Percentiles rank a stretch among this genome's conserved stretches.
phyloP scores from a whole-genome alignment of 768 basidiomycete species.

The Collybia mongolica region DNA sequence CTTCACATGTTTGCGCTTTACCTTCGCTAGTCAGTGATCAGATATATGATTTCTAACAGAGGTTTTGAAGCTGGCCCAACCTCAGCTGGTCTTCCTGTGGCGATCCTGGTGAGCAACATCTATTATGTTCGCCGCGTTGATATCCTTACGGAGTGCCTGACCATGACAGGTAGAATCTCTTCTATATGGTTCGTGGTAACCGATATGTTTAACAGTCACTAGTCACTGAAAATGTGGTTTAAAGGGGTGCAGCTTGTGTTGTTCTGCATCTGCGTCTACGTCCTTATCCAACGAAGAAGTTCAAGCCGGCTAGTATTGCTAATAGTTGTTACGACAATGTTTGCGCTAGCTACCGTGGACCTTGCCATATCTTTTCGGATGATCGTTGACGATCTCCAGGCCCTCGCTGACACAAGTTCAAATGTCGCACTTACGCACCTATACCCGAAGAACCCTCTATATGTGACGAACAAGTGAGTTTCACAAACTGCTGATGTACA shows the following conservation, averaged over 20 bases:
- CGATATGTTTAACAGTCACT: not conserved
- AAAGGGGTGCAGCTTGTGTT: conserved; percentile 4
- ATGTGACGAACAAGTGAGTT: conserved; percentile 37
- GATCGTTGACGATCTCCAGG: conserved; percentile 2
- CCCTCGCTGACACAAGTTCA: not conserved
- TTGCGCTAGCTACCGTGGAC: conserved; percentile 6
- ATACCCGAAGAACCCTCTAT: conserved; percentile 33
- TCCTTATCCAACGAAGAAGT: not conserved
- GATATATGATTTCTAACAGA: too few relatives aligned
- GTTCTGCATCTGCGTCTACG: conserved; percentile 4
- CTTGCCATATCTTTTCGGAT: conserved; percentile 4
- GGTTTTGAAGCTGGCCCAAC: too few relatives aligned
- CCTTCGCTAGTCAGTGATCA: too few relatives aligned
- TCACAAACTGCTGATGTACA: not conserved
- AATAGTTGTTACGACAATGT: not conserved
- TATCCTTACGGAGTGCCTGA: too few relatives aligned
- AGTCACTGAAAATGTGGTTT: not conserved
- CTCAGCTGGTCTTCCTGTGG: too few relatives aligned
- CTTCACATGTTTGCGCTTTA: too few relatives aligned
- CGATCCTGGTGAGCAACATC: too few relatives aligned
- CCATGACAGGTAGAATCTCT: conserved; percentile 8
- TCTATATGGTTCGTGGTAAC: conserved; percentile 5
- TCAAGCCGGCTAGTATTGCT: not conserved
- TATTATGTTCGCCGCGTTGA: too few relatives aligned
- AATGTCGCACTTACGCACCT: conserved; percentile 8